Evolutionary conservation across 2,329 filamentous ascomycete species (phyloP), one percentile per base, ranked within the genome.

Genomic region (Talaromyces funiculosus): DNA sequence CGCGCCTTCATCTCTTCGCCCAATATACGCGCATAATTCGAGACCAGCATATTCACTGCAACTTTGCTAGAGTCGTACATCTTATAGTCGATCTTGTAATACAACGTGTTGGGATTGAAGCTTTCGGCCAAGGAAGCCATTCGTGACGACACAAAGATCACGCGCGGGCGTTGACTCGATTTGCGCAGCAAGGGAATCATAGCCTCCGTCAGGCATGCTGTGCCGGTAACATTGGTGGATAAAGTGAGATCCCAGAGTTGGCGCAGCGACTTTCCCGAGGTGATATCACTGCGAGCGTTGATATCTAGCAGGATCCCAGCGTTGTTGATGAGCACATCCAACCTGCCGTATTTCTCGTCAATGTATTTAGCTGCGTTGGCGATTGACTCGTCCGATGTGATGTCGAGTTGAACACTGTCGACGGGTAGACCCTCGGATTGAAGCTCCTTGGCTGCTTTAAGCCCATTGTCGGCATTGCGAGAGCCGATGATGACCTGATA

Each of bases 51-150:
- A 35, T 79, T 75, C 9, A 78, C 42, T 0, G 75, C 77, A 1
- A 76, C 73, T 60, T 80, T 80, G 67, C 75, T 77, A 3, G 69
- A 64, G 22, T 73, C 66, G 49, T 80, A 80, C 2, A 67, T 65
- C 57, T 70, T 72, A 61, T 71, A 72, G 26, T 76, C 73, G 16
- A 65, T 63, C 1, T 61, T 60, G 53, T 76, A 76, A 43, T 53
- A 61, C 0, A 47, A 7, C 0, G 63, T 71, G 0, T 61, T 63
- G 49, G 67, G 66, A 58, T 76, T 69, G 2, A 64, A 59, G 0
- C 70, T 61, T 12, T 64, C 60, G 24, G 68, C 66, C 6, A 64
- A 42, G n/a, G 69, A 73, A 2, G 75, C 76, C 6, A 73, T 64
- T 1, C 59, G 64, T 9, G 69, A 72, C 14, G 67, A 68, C 3